phyloP scores from a whole-genome alignment of 75 land plant species.

The Gnetum montanum region DNA sequence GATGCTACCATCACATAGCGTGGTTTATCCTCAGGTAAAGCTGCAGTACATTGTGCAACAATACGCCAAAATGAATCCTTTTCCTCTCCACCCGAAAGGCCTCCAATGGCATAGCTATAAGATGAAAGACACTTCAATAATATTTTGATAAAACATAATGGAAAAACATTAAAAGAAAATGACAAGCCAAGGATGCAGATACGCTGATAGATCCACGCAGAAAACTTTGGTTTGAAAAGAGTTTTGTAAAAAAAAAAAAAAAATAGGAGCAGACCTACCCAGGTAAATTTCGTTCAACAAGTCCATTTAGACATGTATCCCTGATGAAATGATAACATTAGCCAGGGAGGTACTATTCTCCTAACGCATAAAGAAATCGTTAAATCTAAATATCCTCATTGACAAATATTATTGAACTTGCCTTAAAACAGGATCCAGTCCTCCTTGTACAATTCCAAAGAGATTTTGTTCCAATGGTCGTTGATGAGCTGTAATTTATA shows the following conservation, averaged over 20 bases:
- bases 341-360: neutral
- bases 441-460: slow-evolving; percentile 99
- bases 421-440: slow-evolving; percentile 93
- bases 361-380: neutral
- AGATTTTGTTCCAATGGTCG: slow-evolving; percentile 83
- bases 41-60: slow-evolving; percentile 98
- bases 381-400: too few species aligned
- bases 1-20: slow-evolving; percentile 96
- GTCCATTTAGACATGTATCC: slow-evolving; percentile 85
- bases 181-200: too few species aligned
- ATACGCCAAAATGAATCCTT: slow-evolving; percentile 99
- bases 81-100: slow-evolving; percentile 97
- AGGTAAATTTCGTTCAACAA: slow-evolving; percentile 88
- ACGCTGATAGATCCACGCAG: too few species aligned
- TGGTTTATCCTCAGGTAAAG: slow-evolving; percentile 96
- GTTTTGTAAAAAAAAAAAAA: too few species aligned
- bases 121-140: too few species aligned
- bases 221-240: too few species aligned
- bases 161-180: too few species aligned
- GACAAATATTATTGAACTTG: too few species aligned
- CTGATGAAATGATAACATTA: slow-evolving; percentile 38
- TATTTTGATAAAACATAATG: too few species aligned
- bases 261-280: slow-evolving; percentile 58
- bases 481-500: slow-evolving; percentile 58
- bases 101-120: slow-evolving; percentile 99